Conservation (phyloP, 345 rosid species). For the Rhodomyrtus tomentosa region DNA sequence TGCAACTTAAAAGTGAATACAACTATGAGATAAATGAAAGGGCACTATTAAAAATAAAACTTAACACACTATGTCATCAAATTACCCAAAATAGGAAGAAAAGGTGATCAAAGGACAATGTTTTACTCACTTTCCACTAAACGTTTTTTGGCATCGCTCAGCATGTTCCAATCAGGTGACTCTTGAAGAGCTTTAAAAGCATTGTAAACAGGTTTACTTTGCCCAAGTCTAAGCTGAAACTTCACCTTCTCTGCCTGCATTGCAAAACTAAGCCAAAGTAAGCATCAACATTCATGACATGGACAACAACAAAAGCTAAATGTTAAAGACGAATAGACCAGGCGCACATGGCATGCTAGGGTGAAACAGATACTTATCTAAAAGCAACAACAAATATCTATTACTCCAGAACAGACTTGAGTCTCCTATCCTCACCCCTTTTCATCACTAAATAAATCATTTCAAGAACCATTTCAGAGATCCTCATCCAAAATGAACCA, state of each 20-base stretch:
- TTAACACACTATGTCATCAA: neutral
- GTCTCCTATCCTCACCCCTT: neutral
- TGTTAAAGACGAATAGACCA: neutral
- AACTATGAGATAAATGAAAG: neutral
- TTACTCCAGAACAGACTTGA: neutral
- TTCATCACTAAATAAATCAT: neutral
- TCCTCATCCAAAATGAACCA: neutral
- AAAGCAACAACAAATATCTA: neutral
- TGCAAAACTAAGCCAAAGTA: neutral
- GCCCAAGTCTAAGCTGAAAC: slow-evolving; percentile 62
- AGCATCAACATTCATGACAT: neutral
- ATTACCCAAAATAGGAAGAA: neutral
- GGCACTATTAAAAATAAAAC: neutral
- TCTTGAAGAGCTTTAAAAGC: slow-evolving; percentile 66
- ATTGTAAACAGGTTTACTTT: slow-evolving; percentile 67
- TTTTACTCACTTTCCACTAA: slow-evolving; percentile 52
- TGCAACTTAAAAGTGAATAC: neutral
- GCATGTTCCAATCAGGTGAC: slow-evolving; percentile 49
- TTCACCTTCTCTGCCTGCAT: slow-evolving; percentile 74
- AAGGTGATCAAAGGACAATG: neutral
- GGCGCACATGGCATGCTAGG: neutral
- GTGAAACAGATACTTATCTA: neutral
- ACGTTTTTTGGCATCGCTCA: slow-evolving; percentile 62
- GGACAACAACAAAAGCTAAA: neutral
- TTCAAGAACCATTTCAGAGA: neutral